Evolutionary conservation across 306 rosid genomes (phyloP).

Genomic region (Chamaecrista fasciculata): DNA sequence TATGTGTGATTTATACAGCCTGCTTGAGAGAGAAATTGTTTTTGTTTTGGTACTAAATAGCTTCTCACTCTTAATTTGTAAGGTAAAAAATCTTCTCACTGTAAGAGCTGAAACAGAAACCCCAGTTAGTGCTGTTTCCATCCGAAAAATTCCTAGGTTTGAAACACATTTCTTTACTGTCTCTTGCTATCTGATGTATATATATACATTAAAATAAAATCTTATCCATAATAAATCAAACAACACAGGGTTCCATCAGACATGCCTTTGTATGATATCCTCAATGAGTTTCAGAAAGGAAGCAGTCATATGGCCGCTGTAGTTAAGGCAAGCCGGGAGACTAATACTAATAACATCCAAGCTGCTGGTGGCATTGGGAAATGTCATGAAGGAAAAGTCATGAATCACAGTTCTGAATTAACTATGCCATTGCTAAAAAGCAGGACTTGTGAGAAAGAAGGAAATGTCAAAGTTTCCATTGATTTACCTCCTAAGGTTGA

Average conservation of each 20-base stretch:
- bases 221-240: slow-evolving; percentile 24
- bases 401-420: slow-evolving; percentile 44
- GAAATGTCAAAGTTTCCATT: slow-evolving; percentile 46
- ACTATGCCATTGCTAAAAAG: slow-evolving; percentile 65
- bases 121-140: slow-evolving; percentile 53
- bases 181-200: slow-evolving; percentile 2
- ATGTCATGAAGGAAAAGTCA: slow-evolving; percentile 36
- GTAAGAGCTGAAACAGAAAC: slow-evolving; percentile 95
- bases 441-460: slow-evolving; percentile 38
- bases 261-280: slow-evolving; percentile 92
- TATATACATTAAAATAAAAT: slow-evolving; percentile 14
- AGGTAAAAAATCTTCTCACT: slow-evolving; percentile 94
- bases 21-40: slow-evolving; percentile 12
- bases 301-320: slow-evolving; percentile 99
- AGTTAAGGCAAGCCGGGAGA: slow-evolving; percentile 58
- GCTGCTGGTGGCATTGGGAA: slow-evolving; percentile 42
- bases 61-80: slow-evolving; percentile 22
- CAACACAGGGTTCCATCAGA: slow-evolving; percentile 81
- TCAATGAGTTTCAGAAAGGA: slow-evolving; percentile 96
- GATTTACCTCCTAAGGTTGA: slow-evolving; percentile 48
- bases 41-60: slow-evolving; percentile 19
- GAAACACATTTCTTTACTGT: slow-evolving; percentile 15
- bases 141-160: slow-evolving; percentile 91
- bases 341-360: slow-evolving; percentile 43
- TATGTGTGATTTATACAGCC: slow-evolving; percentile 34